A percentile compares a stretch with the other conserved stretches of the same genome.
Evolutionary conservation across 75 land plant genomes (phyloP).

Genomic region (Ceratopteris richardii): DNA sequence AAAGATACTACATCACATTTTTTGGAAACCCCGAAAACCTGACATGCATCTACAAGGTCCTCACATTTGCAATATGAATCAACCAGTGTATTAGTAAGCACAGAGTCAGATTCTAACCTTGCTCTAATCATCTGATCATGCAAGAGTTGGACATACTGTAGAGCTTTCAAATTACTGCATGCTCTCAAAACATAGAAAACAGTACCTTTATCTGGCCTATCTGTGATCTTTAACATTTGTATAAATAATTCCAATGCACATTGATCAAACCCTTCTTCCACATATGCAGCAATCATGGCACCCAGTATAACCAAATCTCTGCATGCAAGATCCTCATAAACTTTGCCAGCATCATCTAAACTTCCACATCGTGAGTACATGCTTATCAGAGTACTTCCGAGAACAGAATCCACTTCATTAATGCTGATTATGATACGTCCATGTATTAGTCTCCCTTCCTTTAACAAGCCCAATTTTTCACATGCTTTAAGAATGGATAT

Average conservation of each 20-base stretch:
- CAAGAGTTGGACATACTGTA: not conserved
- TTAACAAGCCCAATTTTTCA: not conserved
- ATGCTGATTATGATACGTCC: constrained; percentile 20
- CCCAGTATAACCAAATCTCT: constrained; percentile 41
- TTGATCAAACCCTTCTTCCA: constrained; percentile 33
- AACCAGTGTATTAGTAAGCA: not conserved
- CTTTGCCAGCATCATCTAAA: constrained; percentile 33
- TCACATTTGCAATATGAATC: not conserved
- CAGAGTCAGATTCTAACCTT: not conserved
- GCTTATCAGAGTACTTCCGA: constrained; percentile 45
- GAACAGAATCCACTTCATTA: constrained; percentile 24
- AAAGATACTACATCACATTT: constrained; percentile 6
- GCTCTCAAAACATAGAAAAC: constrained; percentile 44
- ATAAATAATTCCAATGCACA: constrained; percentile 42
- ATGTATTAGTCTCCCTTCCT: constrained; percentile 2
- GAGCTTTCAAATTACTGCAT: constrained; percentile 10
- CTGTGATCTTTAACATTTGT: constrained; percentile 28
- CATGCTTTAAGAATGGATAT: constrained; percentile 5
- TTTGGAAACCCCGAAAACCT: not conserved
- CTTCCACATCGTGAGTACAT: constrained; percentile 59
- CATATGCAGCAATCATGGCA: constrained; percentile 51
- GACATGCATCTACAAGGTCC: not conserved
- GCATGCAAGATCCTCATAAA: constrained; percentile 30
- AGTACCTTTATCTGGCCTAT: constrained; percentile 35
- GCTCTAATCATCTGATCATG: not conserved